Percentiles rank a stretch among this genome's conserved stretches.
These are phyloP conservation scores for Podospora bellae-mahoneyi DNA, from an alignment of 495 filamentous ascomycete genomes.

Conservation along the genomic window DNA sequence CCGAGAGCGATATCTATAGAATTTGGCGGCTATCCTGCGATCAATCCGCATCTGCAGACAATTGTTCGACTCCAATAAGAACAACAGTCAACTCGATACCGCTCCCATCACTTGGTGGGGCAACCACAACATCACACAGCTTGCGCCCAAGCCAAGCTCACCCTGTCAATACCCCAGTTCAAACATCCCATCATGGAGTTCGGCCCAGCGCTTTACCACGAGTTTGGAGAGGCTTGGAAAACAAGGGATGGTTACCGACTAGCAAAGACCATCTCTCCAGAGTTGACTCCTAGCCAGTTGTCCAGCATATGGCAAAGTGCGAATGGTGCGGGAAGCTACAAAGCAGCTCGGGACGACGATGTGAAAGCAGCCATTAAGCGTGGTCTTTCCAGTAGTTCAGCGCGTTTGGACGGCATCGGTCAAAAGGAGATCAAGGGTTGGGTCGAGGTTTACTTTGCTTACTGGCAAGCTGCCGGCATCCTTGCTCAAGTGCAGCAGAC, in stretches of 20 bases:
- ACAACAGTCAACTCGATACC: background rate
- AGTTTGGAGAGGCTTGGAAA: constrained; percentile 59
- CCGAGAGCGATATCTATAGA: background rate
- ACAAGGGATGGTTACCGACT: constrained; percentile 60
- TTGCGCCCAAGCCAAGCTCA: constrained; percentile 6
- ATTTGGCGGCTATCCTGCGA: background rate
- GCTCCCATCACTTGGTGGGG: background rate
- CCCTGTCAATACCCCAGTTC: background rate
- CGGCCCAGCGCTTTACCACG: constrained; percentile 32
- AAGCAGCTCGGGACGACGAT: constrained; percentile 29
- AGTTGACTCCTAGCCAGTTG: constrained; percentile 56
- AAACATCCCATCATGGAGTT: constrained; percentile 52
- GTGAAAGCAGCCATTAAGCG: constrained; percentile 58
- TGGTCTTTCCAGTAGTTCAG: constrained; percentile 50
- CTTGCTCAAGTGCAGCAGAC: constrained; percentile 51
- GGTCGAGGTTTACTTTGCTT: constrained; percentile 76
- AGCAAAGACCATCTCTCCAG: constrained; percentile 66
- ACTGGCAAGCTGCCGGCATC: constrained; percentile 76
- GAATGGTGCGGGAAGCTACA: constrained; percentile 37
- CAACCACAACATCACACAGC: background rate
- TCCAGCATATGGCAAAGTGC: constrained; percentile 59
- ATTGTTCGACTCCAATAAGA: background rate
- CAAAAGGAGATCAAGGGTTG: constrained; percentile 68
- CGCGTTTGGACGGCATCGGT: constrained; percentile 44
- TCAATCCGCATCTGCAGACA: background rate